Conservation (phyloP, 2,329 filamentous ascomycete species). For the Bimuria novae-zelandiae region DNA sequence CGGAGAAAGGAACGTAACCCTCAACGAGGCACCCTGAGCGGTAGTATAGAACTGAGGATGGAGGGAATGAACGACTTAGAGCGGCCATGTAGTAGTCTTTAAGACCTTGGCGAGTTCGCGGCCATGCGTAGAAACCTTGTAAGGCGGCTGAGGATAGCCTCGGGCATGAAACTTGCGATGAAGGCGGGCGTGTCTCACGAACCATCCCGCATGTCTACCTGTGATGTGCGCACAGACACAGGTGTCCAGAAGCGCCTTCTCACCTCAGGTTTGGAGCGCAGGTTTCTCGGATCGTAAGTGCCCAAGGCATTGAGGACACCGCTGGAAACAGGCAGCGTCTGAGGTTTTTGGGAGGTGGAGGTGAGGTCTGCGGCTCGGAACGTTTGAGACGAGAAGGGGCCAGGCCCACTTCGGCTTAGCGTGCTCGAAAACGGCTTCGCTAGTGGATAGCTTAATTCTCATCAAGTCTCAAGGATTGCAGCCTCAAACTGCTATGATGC, state of each 20-base stretch:
- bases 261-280: constrained; percentile 34
- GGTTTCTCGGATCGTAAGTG: constrained; percentile 25
- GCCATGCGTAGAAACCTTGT: constrained; percentile 21
- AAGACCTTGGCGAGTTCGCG: constrained; percentile 43
- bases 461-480: constrained; percentile 25
- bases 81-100: constrained; percentile 34
- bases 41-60: constrained; percentile 40
- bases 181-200: constrained; percentile 47
- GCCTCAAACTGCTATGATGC: constrained; percentile 41
- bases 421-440: constrained; percentile 9
- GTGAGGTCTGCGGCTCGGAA: constrained; percentile 27
- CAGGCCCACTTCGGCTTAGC: constrained; percentile 19
- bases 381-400: constrained; percentile 23
- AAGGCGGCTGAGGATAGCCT: constrained; percentile 38
- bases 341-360: constrained; percentile 32
- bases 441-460: constrained; percentile 24
- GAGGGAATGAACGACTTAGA: constrained; percentile 34
- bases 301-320: constrained; percentile 39
- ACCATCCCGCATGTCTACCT: constrained; percentile 31
- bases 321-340: constrained; percentile 43
- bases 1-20: constrained; percentile 49
- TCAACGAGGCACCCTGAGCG: constrained; percentile 36
- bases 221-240: constrained; percentile 33
- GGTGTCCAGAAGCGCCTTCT: constrained; percentile 30
- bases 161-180: constrained; percentile 48